Evolutionary conservation across 2,329 filamentous ascomycete genomes (phyloP).

Genomic region (Chrysoporthe puriensis): DNA sequence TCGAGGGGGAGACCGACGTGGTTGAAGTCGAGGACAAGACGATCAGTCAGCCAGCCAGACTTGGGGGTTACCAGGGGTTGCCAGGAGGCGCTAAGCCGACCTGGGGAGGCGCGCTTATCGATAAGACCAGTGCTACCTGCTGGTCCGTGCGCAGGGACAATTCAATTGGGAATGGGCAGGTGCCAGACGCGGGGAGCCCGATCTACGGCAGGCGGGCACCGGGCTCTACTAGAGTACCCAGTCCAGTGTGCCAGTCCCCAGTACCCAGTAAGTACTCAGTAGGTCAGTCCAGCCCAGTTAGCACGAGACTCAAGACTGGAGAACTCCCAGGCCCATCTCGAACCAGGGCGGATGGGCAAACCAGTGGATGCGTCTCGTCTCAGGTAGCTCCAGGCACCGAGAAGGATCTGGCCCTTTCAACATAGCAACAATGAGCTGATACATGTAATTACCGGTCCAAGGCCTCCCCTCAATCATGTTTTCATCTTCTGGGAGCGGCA

Average conservation of each 20-base stretch:
- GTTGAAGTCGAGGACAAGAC: constrained; percentile 14
- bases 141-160: neutral
- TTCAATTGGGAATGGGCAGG: neutral
- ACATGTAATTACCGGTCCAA: constrained; percentile 5
- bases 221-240: neutral
- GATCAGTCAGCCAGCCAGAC: neutral
- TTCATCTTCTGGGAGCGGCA: constrained; percentile 66
- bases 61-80: neutral
- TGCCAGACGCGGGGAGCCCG: constrained; percentile 2
- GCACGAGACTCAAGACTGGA: neutral
- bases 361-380: constrained; percentile 5
- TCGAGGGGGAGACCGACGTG: constrained; percentile 5
- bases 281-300: neutral
- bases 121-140: neutral
- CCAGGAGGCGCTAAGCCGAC: too few relatives aligned
- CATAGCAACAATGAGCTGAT: constrained; percentile 28
- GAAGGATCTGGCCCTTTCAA: constrained; percentile 17
- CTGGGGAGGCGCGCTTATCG: neutral
- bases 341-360: neutral
- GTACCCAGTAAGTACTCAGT: neutral
- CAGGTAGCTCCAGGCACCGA: neutral
- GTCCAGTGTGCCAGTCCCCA: too few relatives aligned
- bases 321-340: neutral
- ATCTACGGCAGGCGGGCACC: constrained; percentile 4
- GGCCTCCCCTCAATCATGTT: constrained; percentile 52